A percentile compares a stretch with the other conserved stretches of the same genome.
Conservation (phyloP, 371 early-diverging fungal genomes). For the Syncephalastrum monosporum region DNA sequence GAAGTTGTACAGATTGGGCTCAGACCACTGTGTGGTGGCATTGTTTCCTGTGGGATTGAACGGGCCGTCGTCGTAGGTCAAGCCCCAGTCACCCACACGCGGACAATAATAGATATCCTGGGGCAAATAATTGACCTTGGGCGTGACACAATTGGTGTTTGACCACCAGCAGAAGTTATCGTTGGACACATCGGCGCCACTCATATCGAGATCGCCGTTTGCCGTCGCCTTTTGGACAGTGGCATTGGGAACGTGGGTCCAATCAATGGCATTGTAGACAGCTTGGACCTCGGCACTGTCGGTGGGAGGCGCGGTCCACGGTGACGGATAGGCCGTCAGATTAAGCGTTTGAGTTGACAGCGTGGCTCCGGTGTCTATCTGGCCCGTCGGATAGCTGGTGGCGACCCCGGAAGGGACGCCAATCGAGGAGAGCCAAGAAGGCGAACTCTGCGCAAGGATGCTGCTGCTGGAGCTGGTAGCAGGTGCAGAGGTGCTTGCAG, state of each 20-base stretch:
- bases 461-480: not conserved
- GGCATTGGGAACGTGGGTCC: conserved; percentile 45
- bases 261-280: conserved; percentile 44
- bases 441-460: conserved; percentile 37
- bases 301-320: conserved; percentile 35
- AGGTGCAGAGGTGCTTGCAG: no score
- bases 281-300: conserved; percentile 36
- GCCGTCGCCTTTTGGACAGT: conserved; percentile 20
- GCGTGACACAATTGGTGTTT: conserved; percentile 39
- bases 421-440: conserved; percentile 40
- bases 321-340: conserved; percentile 33
- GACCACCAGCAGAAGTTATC: conserved; percentile 55
- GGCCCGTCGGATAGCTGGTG: conserved; percentile 32
- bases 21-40: conserved; percentile 29
- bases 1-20: conserved; percentile 48
- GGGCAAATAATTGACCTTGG: conserved; percentile 41
- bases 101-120: conserved; percentile 45
- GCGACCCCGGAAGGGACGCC: conserved; percentile 27
- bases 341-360: conserved; percentile 24
- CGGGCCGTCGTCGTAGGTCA: conserved; percentile 52
- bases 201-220: conserved; percentile 19
- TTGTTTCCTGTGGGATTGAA: conserved; percentile 30
- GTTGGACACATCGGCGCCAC: conserved; percentile 21
- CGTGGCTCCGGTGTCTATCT: conserved; percentile 18
- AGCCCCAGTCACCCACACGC: conserved; percentile 48